Evolutionary conservation across 2,329 filamentous ascomycete species (phyloP), one percentile per base, ranked within the genome.

Genomic region (Corynespora cassiicola): DNA sequence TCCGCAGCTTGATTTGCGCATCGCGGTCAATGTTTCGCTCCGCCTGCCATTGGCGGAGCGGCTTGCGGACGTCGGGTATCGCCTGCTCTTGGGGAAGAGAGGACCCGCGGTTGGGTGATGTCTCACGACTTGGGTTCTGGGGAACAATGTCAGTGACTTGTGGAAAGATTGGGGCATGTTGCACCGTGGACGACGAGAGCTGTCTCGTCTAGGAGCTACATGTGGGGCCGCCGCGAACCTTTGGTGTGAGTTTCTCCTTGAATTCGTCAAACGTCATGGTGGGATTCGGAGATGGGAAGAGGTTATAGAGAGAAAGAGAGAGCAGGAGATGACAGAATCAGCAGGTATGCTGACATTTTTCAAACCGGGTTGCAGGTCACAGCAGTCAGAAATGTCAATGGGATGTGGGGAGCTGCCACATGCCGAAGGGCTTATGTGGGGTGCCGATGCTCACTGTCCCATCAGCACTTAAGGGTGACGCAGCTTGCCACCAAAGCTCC

Each of bases 1-100:
- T 74, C 6, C 66, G 70, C 14, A 80, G 56, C 39, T 71, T 68
- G 47, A 79, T 69, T 43, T 78, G 75, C 19, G 68, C 60, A 30
- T 63, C 46, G 11, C 55, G 50, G 43, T 77, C 68, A 56, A 79
- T 76, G 25, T 59, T 59, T 21, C 63, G 54, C 21, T 55, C 49
- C 15, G 57, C 39, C 35, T 70, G 69, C 70, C 71, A 74, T 51
- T 63, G 48, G 8, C 56, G 52, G 7, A 72, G 54, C 6, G 63
- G 50, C 36, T 63, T 63, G 31, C 65, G 61, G 2, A 64, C 54
- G 16, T 58, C 50, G 31, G 67, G 61, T 1, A 71, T 68, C 23
- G 68, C 70, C 17, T 59, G 55, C 11, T 56, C 53, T 51, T 74
- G 70, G 5, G 64, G 60, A 12, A 73, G 52, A 0, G 70, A 69